phyloP scores from a whole-genome alignment of 2,329 filamentous ascomycete species.

The Zymoseptoria crescenta region DNA sequence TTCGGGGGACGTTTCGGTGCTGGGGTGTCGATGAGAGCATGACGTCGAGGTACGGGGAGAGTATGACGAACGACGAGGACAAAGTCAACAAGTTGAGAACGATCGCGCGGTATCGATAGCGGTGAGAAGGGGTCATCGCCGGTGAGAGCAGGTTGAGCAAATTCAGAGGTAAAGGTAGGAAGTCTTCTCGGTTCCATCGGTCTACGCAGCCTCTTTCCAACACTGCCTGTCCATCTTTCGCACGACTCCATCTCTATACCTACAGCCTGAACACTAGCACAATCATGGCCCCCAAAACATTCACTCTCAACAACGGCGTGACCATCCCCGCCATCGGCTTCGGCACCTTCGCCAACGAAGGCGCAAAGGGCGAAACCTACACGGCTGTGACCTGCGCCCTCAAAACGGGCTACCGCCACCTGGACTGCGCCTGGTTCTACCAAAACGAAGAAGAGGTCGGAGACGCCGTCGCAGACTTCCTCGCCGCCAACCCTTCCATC shows the following conservation, averaged over 20 bases:
- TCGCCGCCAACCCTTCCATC: constrained; percentile 39
- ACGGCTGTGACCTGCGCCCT: constrained; percentile 45
- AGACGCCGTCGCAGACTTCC: constrained; percentile 47
- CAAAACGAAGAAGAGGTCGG: constrained; percentile 49
- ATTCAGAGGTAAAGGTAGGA: background rate
- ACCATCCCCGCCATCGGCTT: constrained; percentile 57
- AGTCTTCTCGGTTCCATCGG: background rate
- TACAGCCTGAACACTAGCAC: background rate
- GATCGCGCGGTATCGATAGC: background rate
- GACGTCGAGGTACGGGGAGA: background rate
- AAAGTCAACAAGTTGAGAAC: background rate
- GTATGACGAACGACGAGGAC: background rate
- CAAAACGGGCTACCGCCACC: constrained; percentile 45
- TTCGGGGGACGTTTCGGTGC: background rate
- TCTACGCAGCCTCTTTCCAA: too few species aligned
- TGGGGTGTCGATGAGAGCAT: background rate
- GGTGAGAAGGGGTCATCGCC: background rate
- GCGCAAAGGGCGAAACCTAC: constrained; percentile 51
- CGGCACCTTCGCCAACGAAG: constrained; percentile 61
- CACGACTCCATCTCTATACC: background rate
- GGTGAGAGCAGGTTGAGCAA: background rate
- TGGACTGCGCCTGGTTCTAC: constrained; percentile 51
- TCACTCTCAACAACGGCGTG: constrained; percentile 51
- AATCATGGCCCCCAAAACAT: constrained; percentile 47
- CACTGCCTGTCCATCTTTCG: too few species aligned